A percentile compares a stretch with the other conserved stretches of the same genome.
phyloP scores from a whole-genome alignment of 2,329 filamentous ascomycete genomes.

The Aphanoascus verrucosus region DNA sequence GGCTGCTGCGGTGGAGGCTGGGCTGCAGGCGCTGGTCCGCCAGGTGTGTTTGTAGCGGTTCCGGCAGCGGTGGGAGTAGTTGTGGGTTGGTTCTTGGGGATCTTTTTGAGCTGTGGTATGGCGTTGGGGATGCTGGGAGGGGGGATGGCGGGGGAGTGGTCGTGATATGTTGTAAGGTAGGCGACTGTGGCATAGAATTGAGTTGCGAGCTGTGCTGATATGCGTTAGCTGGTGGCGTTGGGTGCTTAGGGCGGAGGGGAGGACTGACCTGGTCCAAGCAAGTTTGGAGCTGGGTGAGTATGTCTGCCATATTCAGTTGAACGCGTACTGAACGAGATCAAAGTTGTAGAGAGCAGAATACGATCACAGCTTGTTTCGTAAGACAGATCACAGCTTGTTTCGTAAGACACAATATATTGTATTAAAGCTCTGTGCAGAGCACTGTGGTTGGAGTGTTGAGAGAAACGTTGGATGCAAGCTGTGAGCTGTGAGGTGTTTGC shows the following conservation, averaged over 20 bases:
- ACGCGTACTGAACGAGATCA: background rate
- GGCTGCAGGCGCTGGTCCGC: background rate
- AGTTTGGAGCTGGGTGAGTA: slow-evolving; percentile 42
- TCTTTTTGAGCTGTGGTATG: slow-evolving; percentile 32
- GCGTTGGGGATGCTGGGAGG: slow-evolving; percentile 25
- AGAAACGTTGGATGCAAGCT: too few species aligned
- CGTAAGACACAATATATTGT: too few species aligned
- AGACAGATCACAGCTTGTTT: too few species aligned
- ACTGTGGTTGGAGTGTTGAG: too few species aligned
- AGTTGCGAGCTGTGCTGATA: slow-evolving; percentile 35
- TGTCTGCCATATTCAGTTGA: slow-evolving; percentile 33
- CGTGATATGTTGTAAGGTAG: slow-evolving; percentile 40
- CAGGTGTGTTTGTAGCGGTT: slow-evolving; percentile 22
- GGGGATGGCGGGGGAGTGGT: slow-evolving; percentile 31
- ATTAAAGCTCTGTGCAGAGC: too few species aligned
- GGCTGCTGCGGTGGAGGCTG: slow-evolving; percentile 6
- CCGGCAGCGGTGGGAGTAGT: slow-evolving; percentile 19
- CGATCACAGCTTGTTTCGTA: too few species aligned
- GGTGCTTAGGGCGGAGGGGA: background rate
- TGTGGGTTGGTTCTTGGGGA: slow-evolving; percentile 32
- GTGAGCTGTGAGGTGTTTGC: too few species aligned
- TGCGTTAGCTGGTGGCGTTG: background rate
- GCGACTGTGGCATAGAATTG: slow-evolving; percentile 43
- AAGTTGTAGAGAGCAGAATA: background rate
- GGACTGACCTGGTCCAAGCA: slow-evolving; percentile 39